Evolutionary conservation across 1,284 basidiomycete genomes (phyloP), one percentile per base, ranked within the genome.

Genomic region (Wallemia hederae): DNA sequence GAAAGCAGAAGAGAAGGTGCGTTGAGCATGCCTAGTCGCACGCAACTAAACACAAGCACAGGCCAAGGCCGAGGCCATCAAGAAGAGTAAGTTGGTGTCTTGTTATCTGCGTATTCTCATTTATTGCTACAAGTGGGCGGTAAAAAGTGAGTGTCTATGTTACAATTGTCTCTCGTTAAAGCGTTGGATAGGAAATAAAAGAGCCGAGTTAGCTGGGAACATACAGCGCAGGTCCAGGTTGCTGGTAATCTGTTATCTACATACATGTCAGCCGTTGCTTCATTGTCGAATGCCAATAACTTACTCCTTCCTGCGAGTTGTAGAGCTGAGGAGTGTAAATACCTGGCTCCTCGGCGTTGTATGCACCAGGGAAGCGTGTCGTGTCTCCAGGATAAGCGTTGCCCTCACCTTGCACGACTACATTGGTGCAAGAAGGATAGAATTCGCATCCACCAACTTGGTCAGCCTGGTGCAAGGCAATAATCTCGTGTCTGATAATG

Each of bases 401-500:
- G 24, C 24, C 27, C 14, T 26, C 22, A 29, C 14, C 15, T n/a
- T 39, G n/a, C 24, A 57, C 39, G 27, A 24, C 2, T 11, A 29
- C 27, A 27, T 25, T 61, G 28, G 14, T 59, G 24, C 29, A 61
- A 24, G 55, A 17, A 55, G 59, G 49, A 29, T 60, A 61, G 59
- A 62, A 62, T 34, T 62, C 59, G 24, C 33, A 34, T 27, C 61
- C 61, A 15, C 58, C 58, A 26, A 56, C 33, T 24, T 28, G 22
- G 28, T 31, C 28, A 22, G 61, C 61, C 24, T 59, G 27, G 59
- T 62, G 61, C 19, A 62, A 34, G 22, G 61, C 61, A n/a, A 61
- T 58, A 19, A 39, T 59, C 39, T 62, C 61, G 34, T 62, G 61
- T 19, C 61, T 59, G 59, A 62, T 58, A 14, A 62, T 49, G 55